Base-by-base conservation (phyloP, 306 rosid species). In the Begonia masoniana region DNA sequence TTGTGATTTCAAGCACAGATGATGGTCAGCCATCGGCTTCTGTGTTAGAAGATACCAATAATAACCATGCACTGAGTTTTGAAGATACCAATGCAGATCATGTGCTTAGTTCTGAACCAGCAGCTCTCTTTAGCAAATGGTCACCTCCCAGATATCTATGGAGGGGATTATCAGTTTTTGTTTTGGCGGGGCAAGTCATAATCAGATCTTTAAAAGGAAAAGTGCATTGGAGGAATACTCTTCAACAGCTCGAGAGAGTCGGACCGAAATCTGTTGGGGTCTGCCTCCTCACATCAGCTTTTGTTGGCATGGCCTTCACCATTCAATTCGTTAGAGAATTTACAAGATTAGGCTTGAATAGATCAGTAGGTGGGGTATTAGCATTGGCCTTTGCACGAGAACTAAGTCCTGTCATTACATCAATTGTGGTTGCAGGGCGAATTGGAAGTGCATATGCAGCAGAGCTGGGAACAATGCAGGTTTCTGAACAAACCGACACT, bases 391-490 rank as follows among this genome's bases (percentile, higher is more conserved):
- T 91, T 78, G 69, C 96, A 15, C 83, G 99, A 82, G 99, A 91
- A 74, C 70, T 91, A 60, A 91, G 96, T 69, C 99, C 99, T 0
- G 99, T 91, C 51, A 54, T 91, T 65, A 91, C 99, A 21, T 74
- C 99, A 14, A 86, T 91, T 48, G 96, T 91, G 51, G 83, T 91
- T 50, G 96, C 94, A 0, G 99, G 99, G 12, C 85, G 99, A 52
- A 81, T 91, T 43, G 99, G 99, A 66, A 91, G 99, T 11, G 89
- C 99, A 47, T 91, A 73, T 57, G 99, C 99, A 12, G 99, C 99
- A 36, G 99, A 91, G 58, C 72, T 91, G 24, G 99, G 99, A 64
- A 91, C 99, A 51, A 91, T 91, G 99, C 99, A 91, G 76, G 99
- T 91, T 61, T 86, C 99, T 7, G 99, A 91, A 68, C 96, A 86